phyloP scores from a whole-genome alignment of 2,329 filamentous ascomycete species.

The Fusarium nisikadoi region DNA sequence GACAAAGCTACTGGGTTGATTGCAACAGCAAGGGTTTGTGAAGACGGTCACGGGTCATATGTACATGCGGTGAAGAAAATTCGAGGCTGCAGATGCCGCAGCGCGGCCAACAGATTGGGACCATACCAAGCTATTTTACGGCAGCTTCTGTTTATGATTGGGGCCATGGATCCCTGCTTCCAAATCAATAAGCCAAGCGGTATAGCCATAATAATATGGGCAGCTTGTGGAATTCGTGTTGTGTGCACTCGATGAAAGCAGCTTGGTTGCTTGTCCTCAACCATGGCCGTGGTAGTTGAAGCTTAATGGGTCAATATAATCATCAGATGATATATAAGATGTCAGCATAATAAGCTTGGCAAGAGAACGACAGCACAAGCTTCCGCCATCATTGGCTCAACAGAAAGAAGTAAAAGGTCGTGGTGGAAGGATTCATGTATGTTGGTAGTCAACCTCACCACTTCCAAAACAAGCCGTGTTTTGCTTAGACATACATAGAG shows the following conservation, averaged over 20 bases:
- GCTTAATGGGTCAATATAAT: not conserved
- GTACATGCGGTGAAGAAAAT: slow-evolving; percentile 16
- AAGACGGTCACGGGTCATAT: slow-evolving; percentile 20
- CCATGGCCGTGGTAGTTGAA: not conserved
- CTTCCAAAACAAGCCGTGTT: slow-evolving; percentile 28
- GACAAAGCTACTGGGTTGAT: not conserved
- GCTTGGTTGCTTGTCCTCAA: not conserved
- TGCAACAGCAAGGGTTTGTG: slow-evolving; percentile 5
- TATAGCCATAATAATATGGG: slow-evolving; percentile 21
- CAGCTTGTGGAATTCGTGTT: slow-evolving; percentile 4
- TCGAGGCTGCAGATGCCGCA: slow-evolving; percentile 28
- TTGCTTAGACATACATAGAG: slow-evolving; percentile 31
- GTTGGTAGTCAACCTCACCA: slow-evolving; percentile 20
- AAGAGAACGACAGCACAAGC: not conserved
- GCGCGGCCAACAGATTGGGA: slow-evolving; percentile 40
- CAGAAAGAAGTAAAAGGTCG: slow-evolving; percentile 8
- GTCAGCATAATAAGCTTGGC: not conserved
- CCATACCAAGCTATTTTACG: slow-evolving; percentile 23
- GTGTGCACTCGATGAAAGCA: not conserved
- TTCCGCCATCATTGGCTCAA: not conserved
- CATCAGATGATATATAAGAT: not conserved
- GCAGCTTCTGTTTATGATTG: slow-evolving; percentile 12
- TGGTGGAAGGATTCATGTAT: slow-evolving; percentile 24
- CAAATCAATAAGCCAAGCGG: slow-evolving; percentile 17
- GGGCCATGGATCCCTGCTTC: slow-evolving; percentile 5